Evolutionary conservation across 257 asterid species (phyloP).

Genomic region (Solanum lycopersicoides): DNA sequence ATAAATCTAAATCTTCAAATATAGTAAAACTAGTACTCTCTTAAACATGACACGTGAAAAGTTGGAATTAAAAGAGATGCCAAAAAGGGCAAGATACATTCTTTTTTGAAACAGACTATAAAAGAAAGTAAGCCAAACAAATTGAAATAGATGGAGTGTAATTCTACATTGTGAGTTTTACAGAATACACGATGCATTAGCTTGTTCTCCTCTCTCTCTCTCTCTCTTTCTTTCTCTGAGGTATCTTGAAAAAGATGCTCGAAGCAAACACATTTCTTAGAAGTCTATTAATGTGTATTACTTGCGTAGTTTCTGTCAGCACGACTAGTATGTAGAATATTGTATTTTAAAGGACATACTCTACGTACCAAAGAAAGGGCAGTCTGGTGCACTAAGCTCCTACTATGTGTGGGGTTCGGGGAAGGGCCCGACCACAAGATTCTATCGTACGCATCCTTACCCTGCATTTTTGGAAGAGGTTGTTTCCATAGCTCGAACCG

Average conservation of each 20-base stretch:
- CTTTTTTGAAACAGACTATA: neutral
- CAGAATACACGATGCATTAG: neutral
- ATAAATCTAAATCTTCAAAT: neutral
- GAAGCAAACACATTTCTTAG: neutral
- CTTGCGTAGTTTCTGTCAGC: neutral
- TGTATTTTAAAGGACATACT: neutral
- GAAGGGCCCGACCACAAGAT: neutral
- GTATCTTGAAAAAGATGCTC: neutral
- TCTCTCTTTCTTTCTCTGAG: neutral
- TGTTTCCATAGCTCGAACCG: neutral
- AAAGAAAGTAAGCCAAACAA: neutral
- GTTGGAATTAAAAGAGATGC: neutral
- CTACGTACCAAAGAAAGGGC: neutral
- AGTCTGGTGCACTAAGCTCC: neutral
- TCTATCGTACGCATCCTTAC: neutral
- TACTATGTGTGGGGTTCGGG: neutral
- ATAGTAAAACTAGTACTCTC: neutral
- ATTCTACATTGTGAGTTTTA: neutral
- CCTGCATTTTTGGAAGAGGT: neutral
- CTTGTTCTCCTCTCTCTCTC: neutral
- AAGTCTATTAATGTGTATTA: neutral
- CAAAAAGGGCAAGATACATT: neutral
- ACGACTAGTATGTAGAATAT: neutral
- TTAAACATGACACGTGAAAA: neutral
- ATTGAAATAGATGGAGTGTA: neutral